phyloP scores from a whole-genome alignment of 805 yeast genomes.

The Aciculoconidium aculeatum region DNA sequence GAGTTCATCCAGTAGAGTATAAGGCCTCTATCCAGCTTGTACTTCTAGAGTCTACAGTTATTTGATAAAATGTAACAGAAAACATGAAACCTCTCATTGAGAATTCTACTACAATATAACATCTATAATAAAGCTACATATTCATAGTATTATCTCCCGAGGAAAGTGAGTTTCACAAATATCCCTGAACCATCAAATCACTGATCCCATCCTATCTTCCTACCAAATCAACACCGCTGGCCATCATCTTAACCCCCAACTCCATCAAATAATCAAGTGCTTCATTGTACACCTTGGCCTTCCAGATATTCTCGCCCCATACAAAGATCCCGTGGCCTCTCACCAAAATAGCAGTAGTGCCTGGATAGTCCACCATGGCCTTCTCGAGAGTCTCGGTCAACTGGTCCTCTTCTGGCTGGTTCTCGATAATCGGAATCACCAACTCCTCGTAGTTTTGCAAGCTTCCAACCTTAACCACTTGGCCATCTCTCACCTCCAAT shows the following conservation, averaged over 20 bases:
- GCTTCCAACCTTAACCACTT: conserved; percentile 58
- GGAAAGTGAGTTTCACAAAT: no score
- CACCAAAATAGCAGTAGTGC: conserved; percentile 79
- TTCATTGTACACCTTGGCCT: conserved; percentile 89
- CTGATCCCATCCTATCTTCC: conserved; percentile 27
- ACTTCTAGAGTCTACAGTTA: no score
- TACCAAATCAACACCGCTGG: no score
- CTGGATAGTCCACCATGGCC: conserved; percentile 67
- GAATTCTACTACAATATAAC: no score
- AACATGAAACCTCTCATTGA: no score
- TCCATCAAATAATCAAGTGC: conserved; percentile 87
- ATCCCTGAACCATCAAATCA: conserved; percentile 20
- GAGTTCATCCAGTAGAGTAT: no score
- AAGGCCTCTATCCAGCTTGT: no score
- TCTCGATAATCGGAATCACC: conserved; percentile 85
- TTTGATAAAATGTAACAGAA: no score
- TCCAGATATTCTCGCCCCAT: conserved; percentile 93
- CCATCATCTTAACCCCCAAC: conserved; percentile 79
- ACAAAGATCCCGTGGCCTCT: conserved; percentile 92
- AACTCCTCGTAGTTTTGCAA: conserved; percentile 68
- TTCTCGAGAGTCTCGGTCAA: conserved; percentile 58
- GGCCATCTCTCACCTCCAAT: conserved; percentile 22
- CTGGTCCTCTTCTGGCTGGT: conserved; percentile 84
- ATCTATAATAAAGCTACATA: no score
- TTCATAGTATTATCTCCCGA: no score